Evolutionary conservation across 768 basidiomycete species (phyloP).

Genomic region (Panaeolus papilionaceus): DNA sequence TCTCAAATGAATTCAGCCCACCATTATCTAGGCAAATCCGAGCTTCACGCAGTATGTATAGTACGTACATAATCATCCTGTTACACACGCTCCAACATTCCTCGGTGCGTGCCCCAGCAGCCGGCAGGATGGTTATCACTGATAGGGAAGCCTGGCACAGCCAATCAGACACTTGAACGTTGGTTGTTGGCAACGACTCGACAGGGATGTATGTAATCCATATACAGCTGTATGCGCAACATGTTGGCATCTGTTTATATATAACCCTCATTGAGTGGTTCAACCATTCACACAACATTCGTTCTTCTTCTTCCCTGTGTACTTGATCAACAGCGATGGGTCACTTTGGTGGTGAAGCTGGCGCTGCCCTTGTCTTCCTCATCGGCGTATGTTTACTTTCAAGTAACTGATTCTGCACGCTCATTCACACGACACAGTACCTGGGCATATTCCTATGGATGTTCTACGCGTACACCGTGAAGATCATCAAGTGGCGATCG

Average conservation of each 20-base stretch:
- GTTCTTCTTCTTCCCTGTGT: background rate
- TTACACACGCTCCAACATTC: background rate
- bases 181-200: too few species aligned
- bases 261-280: background rate
- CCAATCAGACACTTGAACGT: background rate
- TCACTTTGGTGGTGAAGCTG: conserved; percentile 31
- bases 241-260: background rate
- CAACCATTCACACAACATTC: background rate
- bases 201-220: background rate
- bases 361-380: conserved; percentile 40
- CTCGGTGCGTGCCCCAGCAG: background rate
- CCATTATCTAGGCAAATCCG: too few species aligned
- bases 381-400: conserved; percentile 22
- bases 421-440: conserved; percentile 27
- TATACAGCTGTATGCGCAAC: background rate
- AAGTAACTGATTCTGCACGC: too few species aligned
- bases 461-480: conserved; percentile 34
- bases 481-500: conserved; percentile 36
- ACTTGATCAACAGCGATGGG: conserved; percentile 15
- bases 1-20: too few species aligned
- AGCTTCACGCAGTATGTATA: too few species aligned
- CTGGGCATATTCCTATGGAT: conserved; percentile 36
- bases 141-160: background rate
- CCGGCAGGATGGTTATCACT: background rate
- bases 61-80: too few species aligned